Evolutionary conservation across 2,329 filamentous ascomycete genomes (phyloP).

Genomic region (Cordyceps militaris): DNA sequence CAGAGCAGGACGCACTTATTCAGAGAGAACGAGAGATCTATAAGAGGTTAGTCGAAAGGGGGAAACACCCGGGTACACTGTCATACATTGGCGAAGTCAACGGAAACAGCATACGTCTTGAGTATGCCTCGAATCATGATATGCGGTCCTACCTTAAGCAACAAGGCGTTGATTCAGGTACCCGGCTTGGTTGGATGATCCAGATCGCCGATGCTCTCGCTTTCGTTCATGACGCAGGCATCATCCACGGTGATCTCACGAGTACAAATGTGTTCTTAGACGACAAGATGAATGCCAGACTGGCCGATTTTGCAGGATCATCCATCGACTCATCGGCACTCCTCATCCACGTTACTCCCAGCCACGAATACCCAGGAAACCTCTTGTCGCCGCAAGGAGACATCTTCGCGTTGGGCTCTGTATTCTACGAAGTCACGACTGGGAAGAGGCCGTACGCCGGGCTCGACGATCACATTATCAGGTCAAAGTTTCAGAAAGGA

Average conservation of each 20-base stretch:
- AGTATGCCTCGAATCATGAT: neutral
- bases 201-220: neutral
- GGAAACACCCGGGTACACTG: neutral
- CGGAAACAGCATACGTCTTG: neutral
- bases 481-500: neutral
- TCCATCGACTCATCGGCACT: neutral
- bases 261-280: neutral
- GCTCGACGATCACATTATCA: neutral
- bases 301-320: neutral
- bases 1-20: neutral
- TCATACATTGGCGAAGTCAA: neutral
- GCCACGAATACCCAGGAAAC: neutral
- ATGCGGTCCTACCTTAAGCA: neutral
- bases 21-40: neutral
- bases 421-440: neutral
- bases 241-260: neutral
- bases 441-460: neutral
- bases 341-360: neutral
- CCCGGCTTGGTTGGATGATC: neutral
- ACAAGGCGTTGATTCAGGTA: neutral
- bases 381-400: neutral
- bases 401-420: neutral
- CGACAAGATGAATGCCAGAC: neutral
- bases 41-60: neutral
- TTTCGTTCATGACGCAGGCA: neutral